Percentiles rank a stretch among this genome's conserved stretches.
These are phyloP conservation scores for Pseudohalonectria lignicola DNA, from an alignment of 2,329 filamentous ascomycete species.

Conservation along the genomic window DNA sequence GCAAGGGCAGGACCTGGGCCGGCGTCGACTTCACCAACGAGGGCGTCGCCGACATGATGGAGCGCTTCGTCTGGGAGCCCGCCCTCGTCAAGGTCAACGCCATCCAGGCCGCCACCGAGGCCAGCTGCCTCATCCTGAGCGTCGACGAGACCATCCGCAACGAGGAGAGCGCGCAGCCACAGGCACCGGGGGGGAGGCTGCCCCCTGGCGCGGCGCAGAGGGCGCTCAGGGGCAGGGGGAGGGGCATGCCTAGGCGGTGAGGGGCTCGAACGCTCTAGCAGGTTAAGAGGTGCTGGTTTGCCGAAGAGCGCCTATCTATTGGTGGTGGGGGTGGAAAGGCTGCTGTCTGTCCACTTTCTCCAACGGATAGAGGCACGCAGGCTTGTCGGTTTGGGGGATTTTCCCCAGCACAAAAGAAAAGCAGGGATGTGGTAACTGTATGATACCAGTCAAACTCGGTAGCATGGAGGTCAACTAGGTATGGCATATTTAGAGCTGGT, in stretches of 20 bases:
- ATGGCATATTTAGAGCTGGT: no score
- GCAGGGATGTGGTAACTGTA: no score
- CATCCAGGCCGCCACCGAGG: conserved; percentile 90
- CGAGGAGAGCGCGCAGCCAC: conserved; percentile 79
- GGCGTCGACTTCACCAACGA: conserved; percentile 91
- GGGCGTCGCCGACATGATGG: conserved; percentile 88
- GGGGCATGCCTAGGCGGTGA: conserved; percentile 81
- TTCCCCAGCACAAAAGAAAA: no score
- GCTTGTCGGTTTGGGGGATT: no score
- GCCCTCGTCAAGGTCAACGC: conserved; percentile 94
- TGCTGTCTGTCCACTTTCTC: no score
- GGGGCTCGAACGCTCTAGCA: no score
- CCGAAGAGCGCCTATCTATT: no score
- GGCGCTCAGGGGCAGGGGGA: conserved; percentile 70
- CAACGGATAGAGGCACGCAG: no score
- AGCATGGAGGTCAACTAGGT: no score
- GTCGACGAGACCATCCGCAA: conserved; percentile 99
- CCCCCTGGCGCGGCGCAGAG: conserved; percentile 80
- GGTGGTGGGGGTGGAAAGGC: no score
- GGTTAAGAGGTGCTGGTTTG: no score
- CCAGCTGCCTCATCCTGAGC: conserved; percentile 85
- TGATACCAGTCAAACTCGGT: no score
- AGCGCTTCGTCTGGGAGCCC: conserved; percentile 95
- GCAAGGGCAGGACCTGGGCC: conserved; percentile 85
- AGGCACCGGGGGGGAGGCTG: conserved; percentile 65